Conservation (phyloP, 2,329 filamentous ascomycete species). For the Ophiostoma sp. region DNA sequence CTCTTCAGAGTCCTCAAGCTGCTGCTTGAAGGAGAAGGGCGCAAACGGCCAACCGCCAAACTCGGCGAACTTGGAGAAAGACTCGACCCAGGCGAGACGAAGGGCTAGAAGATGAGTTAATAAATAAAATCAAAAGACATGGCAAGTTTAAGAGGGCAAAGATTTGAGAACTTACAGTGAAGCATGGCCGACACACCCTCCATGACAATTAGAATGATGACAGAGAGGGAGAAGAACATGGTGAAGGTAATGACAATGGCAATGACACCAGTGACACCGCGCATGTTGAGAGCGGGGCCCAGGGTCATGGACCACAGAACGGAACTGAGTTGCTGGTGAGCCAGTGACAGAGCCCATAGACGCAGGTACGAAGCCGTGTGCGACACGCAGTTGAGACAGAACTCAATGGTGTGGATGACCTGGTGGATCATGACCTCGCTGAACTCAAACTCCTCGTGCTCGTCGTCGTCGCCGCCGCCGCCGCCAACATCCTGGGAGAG, state of each 20-base stretch:
- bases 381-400: conserved; percentile 98
- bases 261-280: conserved; percentile 69
- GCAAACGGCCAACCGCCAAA: conserved; percentile 84
- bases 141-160: no score
- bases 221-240: conserved; percentile 82
- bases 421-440: conserved; percentile 98
- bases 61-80: conserved; percentile 96
- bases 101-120: conserved; percentile 44
- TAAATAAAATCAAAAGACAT: not conserved
- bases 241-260: conserved; percentile 81
- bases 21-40: conserved; percentile 81
- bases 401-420: conserved; percentile 98
- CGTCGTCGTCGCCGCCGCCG: conserved; percentile 49
- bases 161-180: conserved; percentile 50
- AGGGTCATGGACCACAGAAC: conserved; percentile 98
- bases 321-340: conserved; percentile 93
- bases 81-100: conserved; percentile 93
- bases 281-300: conserved; percentile 67
- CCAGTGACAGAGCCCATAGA: conserved; percentile 95
- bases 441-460: conserved; percentile 97
- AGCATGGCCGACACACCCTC: conserved; percentile 96
- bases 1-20: conserved; percentile 79
- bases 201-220: conserved; percentile 79
- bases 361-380: conserved; percentile 98
- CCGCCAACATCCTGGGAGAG: conserved; percentile 79